Conservation (phyloP, 1,284 basidiomycete species). For the Phylloboletellus chloephorus region DNA sequence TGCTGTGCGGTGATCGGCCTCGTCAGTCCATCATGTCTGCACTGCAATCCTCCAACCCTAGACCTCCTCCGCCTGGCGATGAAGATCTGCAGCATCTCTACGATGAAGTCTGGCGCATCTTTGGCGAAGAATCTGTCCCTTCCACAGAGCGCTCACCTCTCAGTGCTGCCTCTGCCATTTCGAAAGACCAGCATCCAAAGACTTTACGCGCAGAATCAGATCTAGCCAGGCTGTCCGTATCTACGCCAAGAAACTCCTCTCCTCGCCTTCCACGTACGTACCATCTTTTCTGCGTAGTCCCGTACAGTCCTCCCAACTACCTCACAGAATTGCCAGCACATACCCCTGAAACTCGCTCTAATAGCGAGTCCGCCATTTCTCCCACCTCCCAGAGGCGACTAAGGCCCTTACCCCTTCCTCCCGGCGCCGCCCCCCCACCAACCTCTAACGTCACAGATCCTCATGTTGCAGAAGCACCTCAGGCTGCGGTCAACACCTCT, state of each 20-base stretch:
- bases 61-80: conserved; percentile 46
- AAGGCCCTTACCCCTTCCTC: conserved; percentile 30
- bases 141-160: conserved; percentile 23
- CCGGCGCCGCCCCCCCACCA: conserved; percentile 17
- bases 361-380: conserved; percentile 27
- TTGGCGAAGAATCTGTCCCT: conserved; percentile 40
- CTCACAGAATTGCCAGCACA: conserved; percentile 15
- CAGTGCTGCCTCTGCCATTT: conserved; percentile 10
- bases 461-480: conserved; percentile 16
- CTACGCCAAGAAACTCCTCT: conserved; percentile 14
- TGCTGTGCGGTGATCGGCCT: conserved; percentile 11
- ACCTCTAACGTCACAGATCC: conserved; percentile 17
- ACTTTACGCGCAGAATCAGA: conserved; percentile 23
- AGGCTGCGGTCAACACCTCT: conserved; percentile 13
- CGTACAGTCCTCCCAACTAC: neutral
- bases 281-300: neutral
- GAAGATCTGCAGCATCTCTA: conserved; percentile 67
- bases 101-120: conserved; percentile 65
- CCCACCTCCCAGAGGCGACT: conserved; percentile 33
- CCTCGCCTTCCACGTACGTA: conserved; percentile 26
- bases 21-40: conserved; percentile 26
- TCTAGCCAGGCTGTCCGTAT: conserved; percentile 7
- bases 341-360: conserved; percentile 20
- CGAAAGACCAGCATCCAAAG: conserved; percentile 20
- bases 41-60: conserved; percentile 28